These are phyloP conservation scores for Venturia oleaginea DNA, from an alignment of 2,329 filamentous ascomycete species.

Conservation along the genomic window DNA sequence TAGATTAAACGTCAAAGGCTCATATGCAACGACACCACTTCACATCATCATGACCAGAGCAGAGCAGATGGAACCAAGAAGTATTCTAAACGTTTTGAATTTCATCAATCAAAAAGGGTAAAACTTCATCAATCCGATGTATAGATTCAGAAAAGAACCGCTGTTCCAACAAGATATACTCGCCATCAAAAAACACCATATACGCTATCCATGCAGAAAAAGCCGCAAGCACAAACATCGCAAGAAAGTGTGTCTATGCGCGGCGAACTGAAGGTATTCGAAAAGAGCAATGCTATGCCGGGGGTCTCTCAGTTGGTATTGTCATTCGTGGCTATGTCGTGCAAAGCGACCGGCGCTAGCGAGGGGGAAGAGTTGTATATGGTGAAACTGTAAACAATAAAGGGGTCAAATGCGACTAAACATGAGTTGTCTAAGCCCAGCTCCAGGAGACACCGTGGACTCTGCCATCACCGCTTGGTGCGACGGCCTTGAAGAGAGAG, in stretches of 20 bases:
- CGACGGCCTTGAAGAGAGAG: constrained; percentile 14
- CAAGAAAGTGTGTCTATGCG: background rate
- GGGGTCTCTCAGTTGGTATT: background rate
- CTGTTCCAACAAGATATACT: background rate
- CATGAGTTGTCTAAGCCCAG: constrained; percentile 8
- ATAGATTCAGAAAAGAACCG: constrained; percentile 5
- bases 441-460: constrained; percentile 15
- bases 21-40: background rate
- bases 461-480: constrained; percentile 16
- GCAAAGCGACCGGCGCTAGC: constrained; percentile 11
- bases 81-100: background rate
- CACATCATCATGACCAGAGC: background rate
- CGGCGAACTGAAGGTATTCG: too few species aligned
- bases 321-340: constrained; percentile 3
- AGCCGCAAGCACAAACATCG: background rate
- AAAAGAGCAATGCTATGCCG: constrained; percentile 4
- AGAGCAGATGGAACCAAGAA: too few species aligned
- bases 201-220: background rate
- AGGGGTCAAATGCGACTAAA: background rate
- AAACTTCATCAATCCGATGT: background rate
- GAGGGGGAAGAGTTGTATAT: background rate
- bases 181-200: background rate
- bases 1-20: background rate
- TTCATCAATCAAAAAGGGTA: background rate
- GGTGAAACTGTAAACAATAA: background rate